phyloP scores from a whole-genome alignment of 805 yeast genomes.

The Candida ortonii region DNA sequence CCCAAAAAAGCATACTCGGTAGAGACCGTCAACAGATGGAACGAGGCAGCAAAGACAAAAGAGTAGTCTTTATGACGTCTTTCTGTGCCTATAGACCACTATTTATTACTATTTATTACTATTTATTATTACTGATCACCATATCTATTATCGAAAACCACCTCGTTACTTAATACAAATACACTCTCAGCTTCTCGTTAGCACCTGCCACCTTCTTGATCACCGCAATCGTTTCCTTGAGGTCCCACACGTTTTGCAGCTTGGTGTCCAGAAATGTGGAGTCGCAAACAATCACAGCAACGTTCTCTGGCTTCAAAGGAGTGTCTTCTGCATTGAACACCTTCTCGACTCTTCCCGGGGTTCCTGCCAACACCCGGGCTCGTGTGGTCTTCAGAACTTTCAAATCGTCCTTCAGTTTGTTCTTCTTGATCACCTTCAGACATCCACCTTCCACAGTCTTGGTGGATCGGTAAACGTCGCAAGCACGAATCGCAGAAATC shows the following conservation, averaged over 20 bases:
- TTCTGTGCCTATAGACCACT: slow-evolving; percentile 2
- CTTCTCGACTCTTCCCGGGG: slow-evolving; percentile 58
- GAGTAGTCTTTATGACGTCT: slow-evolving; percentile 5
- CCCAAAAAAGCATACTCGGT: slow-evolving; percentile 37
- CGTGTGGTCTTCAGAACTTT: slow-evolving; percentile 41
- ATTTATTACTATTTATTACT: slow-evolving; percentile 6
- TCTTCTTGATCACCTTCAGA: slow-evolving; percentile 71
- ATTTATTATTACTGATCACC: slow-evolving; percentile 1
- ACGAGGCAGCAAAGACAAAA: slow-evolving; percentile 39
- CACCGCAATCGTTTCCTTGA: slow-evolving; percentile 42
- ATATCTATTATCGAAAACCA: slow-evolving; percentile 1
- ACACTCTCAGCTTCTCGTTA: slow-evolving; percentile 45
- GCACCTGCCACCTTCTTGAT: slow-evolving; percentile 37
- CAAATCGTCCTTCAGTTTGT: slow-evolving; percentile 63
- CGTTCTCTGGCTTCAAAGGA: slow-evolving; percentile 39
- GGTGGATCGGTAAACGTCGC: slow-evolving; percentile 73
- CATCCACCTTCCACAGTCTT: slow-evolving; percentile 47
- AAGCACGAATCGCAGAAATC: slow-evolving; percentile 81
- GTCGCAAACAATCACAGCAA: slow-evolving; percentile 58
- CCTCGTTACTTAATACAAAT: slow-evolving; percentile 41
- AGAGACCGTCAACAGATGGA: slow-evolving; percentile 44
- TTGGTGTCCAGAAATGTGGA: slow-evolving; percentile 60
- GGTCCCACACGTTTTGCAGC: slow-evolving; percentile 59
- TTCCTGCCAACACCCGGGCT: slow-evolving; percentile 55
- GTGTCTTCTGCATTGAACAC: slow-evolving; percentile 44